Conservation (phyloP, 1,284 basidiomycete genomes). For the Peniophora sp. region DNA sequence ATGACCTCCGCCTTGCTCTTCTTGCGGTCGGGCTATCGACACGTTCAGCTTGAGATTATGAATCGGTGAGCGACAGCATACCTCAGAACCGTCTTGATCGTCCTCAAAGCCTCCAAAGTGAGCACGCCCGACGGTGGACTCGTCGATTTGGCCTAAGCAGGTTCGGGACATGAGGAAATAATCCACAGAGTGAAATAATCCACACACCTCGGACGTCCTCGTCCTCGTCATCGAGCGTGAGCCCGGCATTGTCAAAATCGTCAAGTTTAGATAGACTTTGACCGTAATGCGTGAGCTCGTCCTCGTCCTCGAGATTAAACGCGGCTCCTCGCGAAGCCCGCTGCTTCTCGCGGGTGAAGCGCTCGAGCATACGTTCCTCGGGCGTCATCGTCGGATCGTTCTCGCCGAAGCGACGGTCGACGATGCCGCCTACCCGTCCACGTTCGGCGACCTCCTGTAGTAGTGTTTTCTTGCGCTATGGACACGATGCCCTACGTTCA, state of each 20-base stretch:
- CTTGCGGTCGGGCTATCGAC: slow-evolving; percentile 61
- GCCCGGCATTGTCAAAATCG: slow-evolving; percentile 78
- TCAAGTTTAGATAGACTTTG: slow-evolving; percentile 80
- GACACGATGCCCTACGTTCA: background rate
- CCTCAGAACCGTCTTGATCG: slow-evolving; percentile 46
- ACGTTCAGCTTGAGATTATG: slow-evolving; percentile 3
- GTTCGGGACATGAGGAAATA: background rate
- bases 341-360: slow-evolving; percentile 89
- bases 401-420: slow-evolving; percentile 96
- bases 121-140: slow-evolving; percentile 51
- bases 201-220: slow-evolving; percentile 34
- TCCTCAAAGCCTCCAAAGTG: slow-evolving; percentile 92
- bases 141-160: slow-evolving; percentile 54
- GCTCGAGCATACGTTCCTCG: slow-evolving; percentile 96
- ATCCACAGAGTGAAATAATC: background rate
- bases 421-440: slow-evolving; percentile 78
- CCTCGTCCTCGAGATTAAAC: slow-evolving; percentile 90
- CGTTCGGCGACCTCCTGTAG: slow-evolving; percentile 81
- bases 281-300: slow-evolving; percentile 91
- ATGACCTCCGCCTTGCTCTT: slow-evolving; percentile 96
- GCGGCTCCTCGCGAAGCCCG: slow-evolving; percentile 69
- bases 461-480: slow-evolving; percentile 77
- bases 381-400: slow-evolving; percentile 84
- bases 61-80: slow-evolving; percentile 17
- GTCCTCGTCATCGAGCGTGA: slow-evolving; percentile 68